phyloP scores from a whole-genome alignment of 179 eudicot genomes.

The Actinidia arguta region DNA sequence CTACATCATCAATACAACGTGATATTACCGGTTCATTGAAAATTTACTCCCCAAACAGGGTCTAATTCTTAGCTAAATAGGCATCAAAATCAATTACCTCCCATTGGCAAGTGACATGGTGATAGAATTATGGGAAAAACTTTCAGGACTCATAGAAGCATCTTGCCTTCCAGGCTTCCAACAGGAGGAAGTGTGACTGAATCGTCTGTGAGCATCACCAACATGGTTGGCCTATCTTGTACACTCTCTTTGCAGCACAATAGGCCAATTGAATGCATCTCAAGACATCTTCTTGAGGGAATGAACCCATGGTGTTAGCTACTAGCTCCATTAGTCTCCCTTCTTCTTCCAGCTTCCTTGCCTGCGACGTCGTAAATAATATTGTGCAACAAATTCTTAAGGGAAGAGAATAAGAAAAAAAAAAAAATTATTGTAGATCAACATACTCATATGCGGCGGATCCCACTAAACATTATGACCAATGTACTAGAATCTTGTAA shows the following conservation, averaged over 20 bases:
- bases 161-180: neutral
- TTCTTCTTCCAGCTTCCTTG: neutral
- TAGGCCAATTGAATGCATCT: conserved; percentile 7
- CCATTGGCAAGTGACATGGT: conserved; percentile 2
- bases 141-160: neutral
- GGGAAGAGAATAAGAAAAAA: no score
- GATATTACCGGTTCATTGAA: no score
- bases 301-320: neutral
- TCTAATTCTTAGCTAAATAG: neutral
- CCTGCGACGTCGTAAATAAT: neutral
- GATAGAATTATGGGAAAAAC: neutral
- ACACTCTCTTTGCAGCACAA: neutral
- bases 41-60: neutral
- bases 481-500: no score
- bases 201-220: neutral
- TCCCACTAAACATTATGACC: no score
- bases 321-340: conserved; percentile 10
- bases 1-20: no score
- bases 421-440: no score
- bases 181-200: neutral
- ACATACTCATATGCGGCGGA: no score
- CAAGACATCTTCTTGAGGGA: neutral
- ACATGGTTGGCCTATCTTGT: conserved; percentile 15
- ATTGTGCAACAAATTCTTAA: no score
- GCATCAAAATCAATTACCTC: neutral